A percentile compares a stretch with the other conserved stretches of the same genome.
phyloP scores from a whole-genome alignment of 345 rosid species.

The Noccaea caerulescens region DNA sequence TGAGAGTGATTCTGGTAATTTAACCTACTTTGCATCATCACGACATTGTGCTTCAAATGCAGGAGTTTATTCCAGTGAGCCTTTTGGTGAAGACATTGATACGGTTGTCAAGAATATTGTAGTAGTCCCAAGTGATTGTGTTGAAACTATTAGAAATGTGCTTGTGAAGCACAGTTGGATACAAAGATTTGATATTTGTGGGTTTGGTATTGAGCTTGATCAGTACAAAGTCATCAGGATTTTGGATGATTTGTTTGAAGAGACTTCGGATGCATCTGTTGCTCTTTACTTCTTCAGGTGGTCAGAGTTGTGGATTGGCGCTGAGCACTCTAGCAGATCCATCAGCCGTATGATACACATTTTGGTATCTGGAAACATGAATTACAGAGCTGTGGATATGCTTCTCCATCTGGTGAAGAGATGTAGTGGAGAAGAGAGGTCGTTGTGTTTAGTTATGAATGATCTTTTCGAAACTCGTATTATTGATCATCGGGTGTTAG shows the following conservation, averaged over 20 bases:
- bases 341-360: conserved; percentile 48
- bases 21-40: conserved; percentile 12
- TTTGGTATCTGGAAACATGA: conserved; percentile 53
- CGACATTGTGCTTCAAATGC: not conserved
- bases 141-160: conserved; percentile 36
- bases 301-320: conserved; percentile 48
- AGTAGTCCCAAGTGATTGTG: conserved; percentile 12
- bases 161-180: conserved; percentile 43
- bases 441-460: conserved; percentile 31
- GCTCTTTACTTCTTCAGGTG: conserved; percentile 52
- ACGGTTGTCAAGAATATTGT: conserved; percentile 14
- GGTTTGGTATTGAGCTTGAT: conserved; percentile 38
- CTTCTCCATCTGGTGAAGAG: conserved; percentile 41
- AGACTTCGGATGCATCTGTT: conserved; percentile 51
- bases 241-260: conserved; percentile 46
- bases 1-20: conserved; percentile 18
- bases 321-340: conserved; percentile 35
- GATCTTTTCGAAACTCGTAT: conserved; percentile 46
- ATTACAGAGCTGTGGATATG: conserved; percentile 46
- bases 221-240: conserved; percentile 38
- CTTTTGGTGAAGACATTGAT: conserved; percentile 37
- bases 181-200: conserved; percentile 17
- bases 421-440: conserved; percentile 40
- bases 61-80: conserved; percentile 8
- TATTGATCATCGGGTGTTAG: conserved; percentile 44